Conservation (phyloP, 768 basidiomycete species). For the Xerocomellus intermedius region DNA sequence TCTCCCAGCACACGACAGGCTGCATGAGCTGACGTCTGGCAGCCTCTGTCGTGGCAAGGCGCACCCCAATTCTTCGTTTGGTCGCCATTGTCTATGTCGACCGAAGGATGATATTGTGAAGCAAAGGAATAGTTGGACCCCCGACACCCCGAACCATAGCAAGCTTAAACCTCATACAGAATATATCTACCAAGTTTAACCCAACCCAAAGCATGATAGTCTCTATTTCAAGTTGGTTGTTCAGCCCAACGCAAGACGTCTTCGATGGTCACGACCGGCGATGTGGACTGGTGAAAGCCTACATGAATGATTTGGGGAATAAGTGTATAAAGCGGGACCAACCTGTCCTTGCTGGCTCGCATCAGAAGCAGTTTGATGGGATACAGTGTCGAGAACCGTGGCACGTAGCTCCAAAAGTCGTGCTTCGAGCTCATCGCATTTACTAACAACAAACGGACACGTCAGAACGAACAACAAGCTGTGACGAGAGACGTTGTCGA, state of each 20-base stretch:
- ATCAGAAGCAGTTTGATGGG: background rate
- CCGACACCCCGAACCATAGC: constrained; percentile 9
- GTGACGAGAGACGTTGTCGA: constrained; percentile 25
- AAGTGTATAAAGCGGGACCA: background rate
- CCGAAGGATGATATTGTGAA: background rate
- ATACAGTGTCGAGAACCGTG: constrained; percentile 13
- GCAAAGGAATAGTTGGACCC: constrained; percentile 12
- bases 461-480: constrained; percentile 6
- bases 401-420: constrained; percentile 57
- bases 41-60: constrained; percentile 73
- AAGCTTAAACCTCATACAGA: background rate
- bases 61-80: constrained; percentile 74
- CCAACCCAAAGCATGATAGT: background rate
- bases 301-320: background rate
- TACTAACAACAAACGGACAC: constrained; percentile 37
- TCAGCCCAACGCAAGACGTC: constrained; percentile 63
- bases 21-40: constrained; percentile 85
- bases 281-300: constrained; percentile 7
- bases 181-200: background rate
- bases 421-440: constrained; percentile 68
- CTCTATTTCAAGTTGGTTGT: constrained; percentile 31
- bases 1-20: constrained; percentile 87
- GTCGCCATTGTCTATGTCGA: constrained; percentile 53
- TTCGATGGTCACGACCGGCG: constrained; percentile 19
- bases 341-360: constrained; percentile 18